phyloP scores from a whole-genome alignment of 1,284 basidiomycete genomes.

The Marasmius tenuissimus region DNA sequence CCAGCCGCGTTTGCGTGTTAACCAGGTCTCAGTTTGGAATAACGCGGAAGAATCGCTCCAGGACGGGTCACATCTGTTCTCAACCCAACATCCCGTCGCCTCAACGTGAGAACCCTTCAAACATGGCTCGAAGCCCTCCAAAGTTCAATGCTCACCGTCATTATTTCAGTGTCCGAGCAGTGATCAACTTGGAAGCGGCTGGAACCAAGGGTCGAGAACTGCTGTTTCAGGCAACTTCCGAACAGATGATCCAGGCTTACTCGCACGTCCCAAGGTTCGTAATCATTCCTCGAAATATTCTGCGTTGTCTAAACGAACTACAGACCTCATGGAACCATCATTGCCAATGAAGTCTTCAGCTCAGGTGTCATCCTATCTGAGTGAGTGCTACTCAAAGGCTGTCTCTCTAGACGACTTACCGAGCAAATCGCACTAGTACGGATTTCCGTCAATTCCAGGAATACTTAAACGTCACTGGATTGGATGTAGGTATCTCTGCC shows the following conservation, averaged over 20 bases:
- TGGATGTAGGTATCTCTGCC: slow-evolving; percentile 60
- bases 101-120: slow-evolving; percentile 52
- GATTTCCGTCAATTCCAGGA: slow-evolving; percentile 94
- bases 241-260: slow-evolving; percentile 93
- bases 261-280: slow-evolving; percentile 74
- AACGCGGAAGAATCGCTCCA: slow-evolving; percentile 94
- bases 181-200: slow-evolving; percentile 93
- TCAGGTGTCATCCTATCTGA: slow-evolving; percentile 92
- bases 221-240: slow-evolving; percentile 94
- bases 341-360: slow-evolving; percentile 93
- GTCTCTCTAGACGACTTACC: slow-evolving; percentile 1
- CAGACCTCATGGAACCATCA: slow-evolving; percentile 85
- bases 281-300: not conserved
- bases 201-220: slow-evolving; percentile 88
- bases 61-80: slow-evolving; percentile 91
- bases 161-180: slow-evolving; percentile 70
- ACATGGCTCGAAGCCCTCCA: not conserved
- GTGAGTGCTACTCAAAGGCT: slow-evolving; percentile 42
- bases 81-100: slow-evolving; percentile 81
- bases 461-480: slow-evolving; percentile 85
- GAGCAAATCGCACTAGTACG: slow-evolving; percentile 53
- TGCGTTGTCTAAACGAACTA: not conserved
- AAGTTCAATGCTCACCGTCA: slow-evolving; percentile 1
- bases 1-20: not conserved
- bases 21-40: slow-evolving; percentile 76